These are phyloP conservation scores for Poa annua DNA, from an alignment of 176 grass and related monocot genomes.

Conservation along the genomic window DNA sequence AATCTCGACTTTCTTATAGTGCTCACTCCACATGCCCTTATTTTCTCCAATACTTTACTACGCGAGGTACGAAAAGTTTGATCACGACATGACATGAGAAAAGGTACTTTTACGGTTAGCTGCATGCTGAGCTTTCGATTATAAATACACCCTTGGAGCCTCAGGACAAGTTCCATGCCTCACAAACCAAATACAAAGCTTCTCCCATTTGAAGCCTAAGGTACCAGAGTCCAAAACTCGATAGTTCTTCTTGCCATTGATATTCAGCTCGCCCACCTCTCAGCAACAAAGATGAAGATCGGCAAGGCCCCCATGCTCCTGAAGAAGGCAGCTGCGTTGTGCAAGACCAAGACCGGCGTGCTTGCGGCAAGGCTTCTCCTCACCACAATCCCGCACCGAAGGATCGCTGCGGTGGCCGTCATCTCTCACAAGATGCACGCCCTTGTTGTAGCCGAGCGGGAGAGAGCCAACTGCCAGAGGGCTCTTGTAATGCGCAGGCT, in stretches of 20 bases:
- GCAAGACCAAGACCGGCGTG: not conserved
- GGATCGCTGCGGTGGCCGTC: not conserved
- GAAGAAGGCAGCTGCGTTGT: not conserved
- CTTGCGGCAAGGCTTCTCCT: not conserved
- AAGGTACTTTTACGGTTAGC: too few relatives aligned
- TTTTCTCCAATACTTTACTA: conserved; percentile 20
- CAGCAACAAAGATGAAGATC: conserved; percentile 7
- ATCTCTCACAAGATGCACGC: not conserved
- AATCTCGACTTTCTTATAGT: conserved; percentile 11
- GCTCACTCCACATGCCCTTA: conserved; percentile 26
- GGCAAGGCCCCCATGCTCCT: not conserved
- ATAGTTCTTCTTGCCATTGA: too few relatives aligned
- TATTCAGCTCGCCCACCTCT: not conserved
- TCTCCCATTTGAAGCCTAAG: too few relatives aligned
- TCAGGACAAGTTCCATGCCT: conserved; percentile 49
- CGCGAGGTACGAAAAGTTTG: not conserved
- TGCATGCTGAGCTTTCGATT: not conserved
- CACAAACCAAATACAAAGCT: not conserved
- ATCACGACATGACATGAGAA: conserved; percentile 11
- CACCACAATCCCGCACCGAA: not conserved
- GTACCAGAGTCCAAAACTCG: too few relatives aligned
- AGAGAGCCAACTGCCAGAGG: not conserved
- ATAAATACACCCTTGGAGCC: not conserved
- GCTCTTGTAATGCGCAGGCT: not conserved
- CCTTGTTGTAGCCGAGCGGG: not conserved